Percentiles rank a stretch among this genome's conserved stretches.
phyloP scores from a whole-genome alignment of 202 grass and related monocot genomes.

The Carex sylvatica region DNA sequence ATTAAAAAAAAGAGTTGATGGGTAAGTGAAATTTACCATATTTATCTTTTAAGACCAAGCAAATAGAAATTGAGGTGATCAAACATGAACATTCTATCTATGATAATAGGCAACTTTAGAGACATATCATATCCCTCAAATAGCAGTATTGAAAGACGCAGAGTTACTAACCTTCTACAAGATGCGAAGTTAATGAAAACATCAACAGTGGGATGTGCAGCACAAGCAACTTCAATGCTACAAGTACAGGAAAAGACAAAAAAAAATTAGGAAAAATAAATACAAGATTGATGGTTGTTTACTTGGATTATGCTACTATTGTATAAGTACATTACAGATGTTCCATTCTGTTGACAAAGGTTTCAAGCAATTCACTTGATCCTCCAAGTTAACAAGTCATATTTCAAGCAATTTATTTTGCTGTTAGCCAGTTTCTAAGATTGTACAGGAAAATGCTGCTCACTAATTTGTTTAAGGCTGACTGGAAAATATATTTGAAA shows the following conservation, averaged over 20 bases:
- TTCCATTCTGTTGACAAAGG: background rate
- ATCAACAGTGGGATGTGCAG: conserved; percentile 86
- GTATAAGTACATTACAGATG: background rate
- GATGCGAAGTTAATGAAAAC: conserved; percentile 99
- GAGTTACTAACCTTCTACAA: conserved; percentile 69
- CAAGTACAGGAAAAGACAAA: conserved; percentile 29
- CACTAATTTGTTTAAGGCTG: too few species aligned
- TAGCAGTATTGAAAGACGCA: background rate
- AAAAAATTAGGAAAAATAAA: background rate
- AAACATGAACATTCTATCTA: conserved; percentile 5
- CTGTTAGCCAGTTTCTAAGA: too few species aligned
- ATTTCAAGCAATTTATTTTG: too few species aligned
- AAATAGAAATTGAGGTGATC: background rate
- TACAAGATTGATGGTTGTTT: background rate
- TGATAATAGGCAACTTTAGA: conserved; percentile 6
- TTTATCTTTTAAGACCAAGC: background rate
- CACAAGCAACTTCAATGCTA: conserved; percentile 92
- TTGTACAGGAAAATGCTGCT: too few species aligned
- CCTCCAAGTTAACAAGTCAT: too few species aligned
- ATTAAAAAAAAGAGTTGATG: conserved; percentile 26
- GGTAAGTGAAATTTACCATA: background rate
- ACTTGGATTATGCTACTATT: background rate
- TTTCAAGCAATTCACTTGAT: too few species aligned
- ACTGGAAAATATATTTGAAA: background rate
- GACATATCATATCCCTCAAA: conserved; percentile 10